Base-by-base conservation (phyloP, 2,329 filamentous ascomycete genomes). In the Canariomyces notabilis region DNA sequence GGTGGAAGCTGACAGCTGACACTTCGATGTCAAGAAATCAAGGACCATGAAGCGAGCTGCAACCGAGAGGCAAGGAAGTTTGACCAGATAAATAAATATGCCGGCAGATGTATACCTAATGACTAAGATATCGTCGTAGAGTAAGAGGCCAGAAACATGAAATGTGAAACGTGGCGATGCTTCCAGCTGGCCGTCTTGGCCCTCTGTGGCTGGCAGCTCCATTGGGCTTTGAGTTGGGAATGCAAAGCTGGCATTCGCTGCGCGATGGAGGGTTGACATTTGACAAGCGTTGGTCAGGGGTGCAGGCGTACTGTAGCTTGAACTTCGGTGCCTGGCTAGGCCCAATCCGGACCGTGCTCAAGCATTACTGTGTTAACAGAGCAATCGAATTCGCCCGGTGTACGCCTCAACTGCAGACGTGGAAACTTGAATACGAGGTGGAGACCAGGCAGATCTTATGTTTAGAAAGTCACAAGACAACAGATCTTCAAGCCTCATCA, bases 291-390 rank as follows among this genome's bases (percentile, higher is more conserved):
- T n/a, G n/a, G n/a, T n/a, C n/a, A n/a, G n/a, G n/a, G n/a, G n/a
- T n/a, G 20, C 15, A 32, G 36, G 44, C 43, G 20, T 43, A 43
- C 34, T 19, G 38, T 33, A 33, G 14, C 7, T 16, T 5, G 9
- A 19, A 31, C 19, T 11, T 29, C 11, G 37, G 48, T 50, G 48
- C 48, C 48, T 50, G 48, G 48, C 48, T 50, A 50, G 32, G 19
- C 48, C 43, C 4, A 38, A 52, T 46, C 14, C 8, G 37, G 49
- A 34, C 19, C 9, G 14, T 5, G 8, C 22, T n/a, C 3, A 37
- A n/a, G 22, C 8, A 5, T n/a, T 6, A 19, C 18, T 50, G 44
- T 44, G 48, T 50, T 44, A 50, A 31, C 35, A 16, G 12, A 18
- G 18, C 20, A 7, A 33, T 33, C 36, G 16, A 29, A 21, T 23